Base-by-base conservation (phyloP, 306 rosid genomes). In the Rosa persica region DNA sequence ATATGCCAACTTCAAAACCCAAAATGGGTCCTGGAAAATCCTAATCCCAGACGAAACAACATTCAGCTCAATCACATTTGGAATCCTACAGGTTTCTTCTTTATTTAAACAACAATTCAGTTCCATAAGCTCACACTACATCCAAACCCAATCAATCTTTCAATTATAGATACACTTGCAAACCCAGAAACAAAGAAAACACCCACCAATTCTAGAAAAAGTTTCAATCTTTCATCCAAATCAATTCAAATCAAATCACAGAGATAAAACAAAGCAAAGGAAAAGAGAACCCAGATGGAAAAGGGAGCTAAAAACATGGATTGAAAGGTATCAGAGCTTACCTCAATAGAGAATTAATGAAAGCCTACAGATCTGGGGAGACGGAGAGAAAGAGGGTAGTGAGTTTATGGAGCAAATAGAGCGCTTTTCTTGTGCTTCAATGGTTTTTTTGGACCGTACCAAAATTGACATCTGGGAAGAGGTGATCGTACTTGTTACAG, bases 271-370 rank as follows among this genome's bases (percentile, higher is more conserved):
- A 74, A 16, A 42, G 4, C 17, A 19, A 40, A 22, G 25, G 1
- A 15, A 47, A 62, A 13, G 42, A 73, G 0, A 34, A 57, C 68
- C 69, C 42, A 42, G 68, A 39, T 22, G 42, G 11, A 57, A 23
- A 27, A 57, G 57, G 12, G n/a, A 23, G 19, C 44, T 1, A 42
- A 16, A 10, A 5, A 4, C 8, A 75, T 43, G 57, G 6, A 61
- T 9, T 73, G 8, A n/a, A 51, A 61, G 9, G 4, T 27, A 20
- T 17, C 34, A 27, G 46, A 61, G 46, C 60, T 75, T 34, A 46
- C 79, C 79, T 61, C 60, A 46, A 44, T n/a, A 4, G 71, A 43
- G 60, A 75, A 44, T 16, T 9, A 43, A 74, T 43, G 78, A 25
- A 74, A 58, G 78, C 19, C 69, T 1, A 15, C 27, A 49, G 44